These are phyloP conservation scores for Plicaturopsis crispa DNA, from an alignment of 768 basidiomycete species.

Conservation along the genomic window DNA sequence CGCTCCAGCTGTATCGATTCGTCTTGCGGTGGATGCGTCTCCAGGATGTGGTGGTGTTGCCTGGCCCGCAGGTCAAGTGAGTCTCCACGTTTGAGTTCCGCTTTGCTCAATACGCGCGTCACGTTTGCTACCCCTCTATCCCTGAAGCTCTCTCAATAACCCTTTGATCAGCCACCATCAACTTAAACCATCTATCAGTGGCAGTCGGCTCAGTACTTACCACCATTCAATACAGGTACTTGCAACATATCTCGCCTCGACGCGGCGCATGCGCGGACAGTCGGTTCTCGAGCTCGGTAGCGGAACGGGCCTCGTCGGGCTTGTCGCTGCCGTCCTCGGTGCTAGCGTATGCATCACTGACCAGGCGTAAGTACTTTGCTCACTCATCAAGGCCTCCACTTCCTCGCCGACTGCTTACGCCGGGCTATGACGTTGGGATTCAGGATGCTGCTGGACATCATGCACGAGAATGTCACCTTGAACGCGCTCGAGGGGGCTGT, in stretches of 20 bases:
- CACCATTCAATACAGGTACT: slow-evolving; percentile 79
- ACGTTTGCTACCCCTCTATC: slow-evolving; percentile 6
- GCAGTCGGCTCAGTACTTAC: too few species aligned
- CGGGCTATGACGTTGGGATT: slow-evolving; percentile 9
- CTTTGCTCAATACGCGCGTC: slow-evolving; percentile 6
- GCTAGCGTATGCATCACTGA: slow-evolving; percentile 79
- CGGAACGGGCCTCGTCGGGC: slow-evolving; percentile 90
- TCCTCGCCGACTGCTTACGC: neutral
- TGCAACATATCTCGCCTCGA: slow-evolving; percentile 62
- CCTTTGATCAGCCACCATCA: too few species aligned
- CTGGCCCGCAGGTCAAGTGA: slow-evolving; percentile 89
- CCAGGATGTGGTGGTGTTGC: slow-evolving; percentile 90
- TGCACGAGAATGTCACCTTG: slow-evolving; percentile 63
- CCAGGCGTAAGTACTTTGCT: slow-evolving; percentile 66
- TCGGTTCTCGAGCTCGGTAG: slow-evolving; percentile 79
- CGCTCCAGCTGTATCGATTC: too few species aligned
- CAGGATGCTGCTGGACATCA: slow-evolving; percentile 73
- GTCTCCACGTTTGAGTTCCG: slow-evolving; percentile 7
- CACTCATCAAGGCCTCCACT: slow-evolving; percentile 8
- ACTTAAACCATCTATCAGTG: too few species aligned
- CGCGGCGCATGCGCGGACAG: slow-evolving; percentile 45
- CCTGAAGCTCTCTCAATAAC: too few species aligned
- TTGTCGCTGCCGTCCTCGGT: slow-evolving; percentile 68
- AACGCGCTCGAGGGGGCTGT: slow-evolving; percentile 54
- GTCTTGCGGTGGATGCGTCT: slow-evolving; percentile 64